Evolutionary conservation across 2,329 filamentous ascomycete genomes (phyloP).

Genomic region (Phaeosphaeria sp.): DNA sequence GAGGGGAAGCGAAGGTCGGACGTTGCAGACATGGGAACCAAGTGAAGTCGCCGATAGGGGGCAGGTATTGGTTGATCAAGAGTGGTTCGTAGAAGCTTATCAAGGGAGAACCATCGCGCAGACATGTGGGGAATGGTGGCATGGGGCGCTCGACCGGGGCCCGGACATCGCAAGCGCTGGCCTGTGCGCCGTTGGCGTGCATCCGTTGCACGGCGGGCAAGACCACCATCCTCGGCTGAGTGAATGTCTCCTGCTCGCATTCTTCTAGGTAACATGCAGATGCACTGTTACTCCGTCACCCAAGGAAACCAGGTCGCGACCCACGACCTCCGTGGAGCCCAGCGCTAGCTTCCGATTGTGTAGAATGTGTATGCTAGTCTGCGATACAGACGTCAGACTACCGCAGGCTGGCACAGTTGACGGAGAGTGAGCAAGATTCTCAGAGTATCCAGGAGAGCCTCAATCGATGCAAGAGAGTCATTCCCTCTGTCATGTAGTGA

Average conservation of each 20-base stretch:
- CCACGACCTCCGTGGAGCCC: not conserved
- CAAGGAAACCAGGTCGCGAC: not conserved
- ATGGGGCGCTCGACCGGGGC: constrained; percentile 13
- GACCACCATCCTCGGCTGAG: not conserved
- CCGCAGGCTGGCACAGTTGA: too few species aligned
- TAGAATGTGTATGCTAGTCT: not conserved
- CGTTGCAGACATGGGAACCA: constrained; percentile 10
- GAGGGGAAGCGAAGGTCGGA: constrained; percentile 18
- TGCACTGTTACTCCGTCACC: not conserved
- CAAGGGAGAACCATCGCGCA: constrained; percentile 27
- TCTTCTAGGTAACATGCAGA: not conserved
- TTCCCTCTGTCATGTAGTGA: too few species aligned
- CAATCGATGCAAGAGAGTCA: too few species aligned
- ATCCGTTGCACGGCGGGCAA: not conserved
- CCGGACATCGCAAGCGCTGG: constrained; percentile 6
- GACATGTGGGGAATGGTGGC: constrained; percentile 23
- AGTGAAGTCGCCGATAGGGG: constrained; percentile 7
- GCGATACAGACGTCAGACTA: not conserved
- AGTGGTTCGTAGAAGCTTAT: constrained; percentile 40
- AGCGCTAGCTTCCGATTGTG: not conserved
- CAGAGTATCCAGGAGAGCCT: too few species aligned
- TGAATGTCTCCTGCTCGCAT: not conserved
- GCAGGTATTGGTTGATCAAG: constrained; percentile 21
- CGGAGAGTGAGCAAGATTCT: too few species aligned
- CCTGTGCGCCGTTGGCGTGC: constrained; percentile 10